Evolutionary conservation across 2,329 filamentous ascomycete genomes (phyloP).

Genomic region (Aspergillus phoenicis): DNA sequence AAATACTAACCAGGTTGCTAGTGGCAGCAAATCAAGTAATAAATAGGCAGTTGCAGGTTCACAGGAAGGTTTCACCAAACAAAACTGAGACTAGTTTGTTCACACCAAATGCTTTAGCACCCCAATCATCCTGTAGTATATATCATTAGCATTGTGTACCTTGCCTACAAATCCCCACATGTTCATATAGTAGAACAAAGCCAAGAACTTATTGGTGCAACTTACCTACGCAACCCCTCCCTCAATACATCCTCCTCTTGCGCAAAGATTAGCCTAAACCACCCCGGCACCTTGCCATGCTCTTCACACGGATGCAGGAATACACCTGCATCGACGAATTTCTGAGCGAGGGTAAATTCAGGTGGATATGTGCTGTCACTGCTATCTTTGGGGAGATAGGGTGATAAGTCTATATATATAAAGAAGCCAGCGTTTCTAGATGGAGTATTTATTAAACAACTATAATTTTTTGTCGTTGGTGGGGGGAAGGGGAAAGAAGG

Average conservation of each 20-base stretch:
- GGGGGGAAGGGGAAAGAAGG: too few species aligned
- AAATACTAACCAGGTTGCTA: too few species aligned
- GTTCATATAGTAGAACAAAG: too few species aligned
- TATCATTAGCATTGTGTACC: not conserved
- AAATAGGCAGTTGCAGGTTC: not conserved
- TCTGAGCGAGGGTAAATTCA: conserved; percentile 51
- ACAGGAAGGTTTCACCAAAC: too few species aligned
- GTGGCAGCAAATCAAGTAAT: too few species aligned
- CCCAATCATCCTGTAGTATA: not conserved
- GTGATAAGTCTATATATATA: conserved; percentile 48
- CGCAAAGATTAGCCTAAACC: conserved; percentile 58
- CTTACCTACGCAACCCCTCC: conserved; percentile 39
- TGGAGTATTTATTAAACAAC: too few species aligned
- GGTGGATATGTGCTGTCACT: conserved; percentile 24
- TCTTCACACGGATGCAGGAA: conserved; percentile 55
- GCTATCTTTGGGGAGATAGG: conserved; percentile 36
- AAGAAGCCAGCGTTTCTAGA: conserved; percentile 51
- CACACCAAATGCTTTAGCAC: not conserved
- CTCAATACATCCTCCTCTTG: conserved; percentile 38
- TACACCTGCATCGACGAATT: conserved; percentile 51
- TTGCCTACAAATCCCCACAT: not conserved
- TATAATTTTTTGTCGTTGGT: too few species aligned
- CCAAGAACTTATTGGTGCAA: not conserved
- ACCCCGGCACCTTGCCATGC: conserved; percentile 50
- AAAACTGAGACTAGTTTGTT: too few species aligned